A percentile compares a stretch with the other conserved stretches of the same genome.
phyloP scores from a whole-genome alignment of 2,329 filamentous ascomycete species.

The Elsinoe australis region DNA sequence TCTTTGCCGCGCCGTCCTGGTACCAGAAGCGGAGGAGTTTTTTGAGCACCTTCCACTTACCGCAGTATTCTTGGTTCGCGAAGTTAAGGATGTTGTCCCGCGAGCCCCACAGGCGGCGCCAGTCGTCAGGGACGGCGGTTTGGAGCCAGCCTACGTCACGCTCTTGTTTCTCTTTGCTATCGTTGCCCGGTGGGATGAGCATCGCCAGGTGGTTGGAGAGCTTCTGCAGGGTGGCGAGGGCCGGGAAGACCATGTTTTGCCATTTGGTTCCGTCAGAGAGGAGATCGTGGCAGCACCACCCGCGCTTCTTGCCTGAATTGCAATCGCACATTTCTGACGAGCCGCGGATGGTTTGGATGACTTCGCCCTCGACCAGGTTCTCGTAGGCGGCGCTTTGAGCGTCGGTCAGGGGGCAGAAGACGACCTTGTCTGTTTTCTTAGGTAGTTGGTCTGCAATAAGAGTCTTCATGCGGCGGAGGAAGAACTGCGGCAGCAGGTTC shows the following conservation, averaged over 20 bases:
- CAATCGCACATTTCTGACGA: constrained; percentile 64
- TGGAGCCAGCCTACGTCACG: constrained; percentile 68
- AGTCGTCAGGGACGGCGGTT: constrained; percentile 64
- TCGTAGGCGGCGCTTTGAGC: constrained; percentile 77
- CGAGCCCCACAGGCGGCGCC: constrained; percentile 64
- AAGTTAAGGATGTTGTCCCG: constrained; percentile 73
- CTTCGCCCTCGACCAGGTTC: constrained; percentile 65
- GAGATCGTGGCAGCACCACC: constrained; percentile 67
- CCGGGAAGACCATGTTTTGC: constrained; percentile 75
- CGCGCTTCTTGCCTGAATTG: constrained; percentile 59
- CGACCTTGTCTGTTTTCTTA: constrained; percentile 87
- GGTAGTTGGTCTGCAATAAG: constrained; percentile 87
- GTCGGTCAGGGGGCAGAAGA: constrained; percentile 86
- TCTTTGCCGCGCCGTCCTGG: constrained; percentile 47
- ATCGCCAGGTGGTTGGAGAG: constrained; percentile 88
- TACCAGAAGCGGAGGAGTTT: constrained; percentile 88
- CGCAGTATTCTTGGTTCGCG: constrained; percentile 84
- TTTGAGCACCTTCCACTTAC: constrained; percentile 90
- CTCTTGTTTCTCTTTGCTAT: constrained; percentile 64
- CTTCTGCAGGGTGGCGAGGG: constrained; percentile 75
- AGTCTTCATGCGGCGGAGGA: constrained; percentile 85
- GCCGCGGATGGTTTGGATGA: constrained; percentile 60
- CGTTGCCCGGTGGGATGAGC: constrained; percentile 61
- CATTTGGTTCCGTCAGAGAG: constrained; percentile 59
- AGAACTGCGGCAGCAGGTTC: constrained; percentile 82